Evolutionary conservation across 1,284 basidiomycete genomes (phyloP).

Genomic region (Schizophyllum amplum): DNA sequence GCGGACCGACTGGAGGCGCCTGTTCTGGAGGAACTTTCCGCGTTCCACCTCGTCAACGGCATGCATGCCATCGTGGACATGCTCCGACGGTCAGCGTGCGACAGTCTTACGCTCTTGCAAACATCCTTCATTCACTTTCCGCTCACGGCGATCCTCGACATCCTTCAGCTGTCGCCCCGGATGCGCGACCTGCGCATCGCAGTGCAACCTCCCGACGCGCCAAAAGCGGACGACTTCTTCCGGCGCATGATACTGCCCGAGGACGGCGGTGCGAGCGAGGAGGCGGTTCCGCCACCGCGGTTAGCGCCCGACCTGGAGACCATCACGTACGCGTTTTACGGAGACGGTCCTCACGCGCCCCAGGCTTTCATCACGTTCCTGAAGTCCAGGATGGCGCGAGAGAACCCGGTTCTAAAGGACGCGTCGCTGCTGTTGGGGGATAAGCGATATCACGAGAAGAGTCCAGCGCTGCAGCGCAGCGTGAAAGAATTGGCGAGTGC

Average conservation of each 20-base stretch:
- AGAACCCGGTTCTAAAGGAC: neutral
- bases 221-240: neutral
- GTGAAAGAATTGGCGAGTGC: neutral
- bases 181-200: neutral
- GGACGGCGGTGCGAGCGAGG: neutral
- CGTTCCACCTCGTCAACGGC: neutral
- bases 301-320: neutral
- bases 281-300: neutral
- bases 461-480: neutral
- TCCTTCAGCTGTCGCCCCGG: neutral
- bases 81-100: neutral
- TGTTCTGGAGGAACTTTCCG: neutral
- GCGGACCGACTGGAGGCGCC: neutral
- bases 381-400: neutral
- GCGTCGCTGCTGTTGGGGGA: neutral
- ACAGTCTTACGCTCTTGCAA: neutral
- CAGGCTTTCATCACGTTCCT: neutral
- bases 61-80: neutral
- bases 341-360: neutral
- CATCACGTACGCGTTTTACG: neutral
- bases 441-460: neutral
- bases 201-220: neutral
- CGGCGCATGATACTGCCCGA: neutral
- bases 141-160: neutral
- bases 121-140: neutral